These are phyloP conservation scores for Alternaria sp. DNA, from an alignment of 2,329 filamentous ascomycete genomes.

Conservation along the genomic window DNA sequence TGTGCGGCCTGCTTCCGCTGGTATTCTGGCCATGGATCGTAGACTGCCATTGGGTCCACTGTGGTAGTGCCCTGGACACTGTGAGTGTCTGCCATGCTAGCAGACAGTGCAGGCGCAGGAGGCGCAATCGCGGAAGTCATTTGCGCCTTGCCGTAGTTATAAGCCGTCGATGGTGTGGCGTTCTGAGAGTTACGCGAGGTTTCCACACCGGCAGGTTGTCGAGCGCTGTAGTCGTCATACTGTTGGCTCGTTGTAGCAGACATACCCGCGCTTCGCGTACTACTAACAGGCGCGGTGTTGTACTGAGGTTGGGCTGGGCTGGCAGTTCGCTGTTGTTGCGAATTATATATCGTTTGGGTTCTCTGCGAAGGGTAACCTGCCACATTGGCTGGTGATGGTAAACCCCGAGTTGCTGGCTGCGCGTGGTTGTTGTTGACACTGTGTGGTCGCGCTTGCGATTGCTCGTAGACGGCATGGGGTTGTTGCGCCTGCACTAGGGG, in stretches of 20 bases:
- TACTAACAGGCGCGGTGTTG: conserved; percentile 15
- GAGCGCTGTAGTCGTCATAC: conserved; percentile 30
- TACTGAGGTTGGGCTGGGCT: conserved; percentile 42
- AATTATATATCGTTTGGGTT: conserved; percentile 31
- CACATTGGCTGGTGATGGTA: conserved; percentile 35
- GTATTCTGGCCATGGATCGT: conserved; percentile 62
- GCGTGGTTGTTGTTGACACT: conserved; percentile 38
- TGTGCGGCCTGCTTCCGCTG: conserved; percentile 52
- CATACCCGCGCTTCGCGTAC: conserved; percentile 20
- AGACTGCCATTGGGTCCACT: conserved; percentile 63
- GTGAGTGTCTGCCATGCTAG: conserved; percentile 34
- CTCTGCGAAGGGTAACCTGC: conserved; percentile 39
- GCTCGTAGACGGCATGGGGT: conserved; percentile 30
- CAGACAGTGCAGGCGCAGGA: conserved; percentile 16
- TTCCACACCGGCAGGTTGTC: conserved; percentile 35
- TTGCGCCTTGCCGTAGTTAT: conserved; percentile 30
- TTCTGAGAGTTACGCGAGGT: conserved; percentile 23
- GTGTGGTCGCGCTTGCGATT: conserved; percentile 35
- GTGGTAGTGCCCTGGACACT: conserved; percentile 49
- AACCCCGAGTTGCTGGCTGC: conserved; percentile 27
- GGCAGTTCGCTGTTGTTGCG: conserved; percentile 38
- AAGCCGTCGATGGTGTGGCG: conserved; percentile 26
- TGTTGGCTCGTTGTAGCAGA: conserved; percentile 26
- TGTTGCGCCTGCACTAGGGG: conserved; percentile 31
- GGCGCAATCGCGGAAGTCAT: conserved; percentile 21